Evolutionary conservation across 257 asterid genomes (phyloP).

Genomic region (Craterostigma plantagineum): DNA sequence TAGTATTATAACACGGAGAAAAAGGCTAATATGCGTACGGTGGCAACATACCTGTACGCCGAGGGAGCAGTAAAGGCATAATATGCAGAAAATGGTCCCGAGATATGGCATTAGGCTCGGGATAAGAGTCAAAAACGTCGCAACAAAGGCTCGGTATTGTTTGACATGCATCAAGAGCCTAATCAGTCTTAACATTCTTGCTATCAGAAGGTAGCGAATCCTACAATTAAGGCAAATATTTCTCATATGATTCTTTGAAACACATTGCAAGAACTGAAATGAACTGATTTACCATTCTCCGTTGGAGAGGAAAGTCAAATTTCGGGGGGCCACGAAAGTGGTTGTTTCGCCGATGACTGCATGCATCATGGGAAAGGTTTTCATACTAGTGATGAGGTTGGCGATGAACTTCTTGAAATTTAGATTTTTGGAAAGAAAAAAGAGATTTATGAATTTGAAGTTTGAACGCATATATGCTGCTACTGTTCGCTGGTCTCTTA

Average conservation of each 20-base stretch:
- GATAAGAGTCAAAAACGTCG: constrained; percentile 79
- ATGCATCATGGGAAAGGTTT: constrained; percentile 12
- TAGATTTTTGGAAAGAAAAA: background rate
- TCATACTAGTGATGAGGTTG: no score
- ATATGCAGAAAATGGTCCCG: constrained; percentile 79
- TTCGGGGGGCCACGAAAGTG: constrained; percentile 57
- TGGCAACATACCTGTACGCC: constrained; percentile 67
- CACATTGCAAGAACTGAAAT: no score
- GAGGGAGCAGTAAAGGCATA: constrained; percentile 86
- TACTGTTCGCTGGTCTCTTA: constrained; percentile 10
- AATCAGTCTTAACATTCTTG: constrained; percentile 83
- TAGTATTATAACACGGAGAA: background rate
- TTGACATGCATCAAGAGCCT: constrained; percentile 85
- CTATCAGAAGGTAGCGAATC: constrained; percentile 96
- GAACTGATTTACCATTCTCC: constrained; percentile 78
- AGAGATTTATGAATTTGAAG: no score
- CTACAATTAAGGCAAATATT: constrained; percentile 17
- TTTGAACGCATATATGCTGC: no score
- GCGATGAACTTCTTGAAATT: background rate
- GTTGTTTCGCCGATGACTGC: constrained; percentile 96
- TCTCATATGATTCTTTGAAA: background rate
- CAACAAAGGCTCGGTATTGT: constrained; percentile 88
- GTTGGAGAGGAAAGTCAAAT: constrained; percentile 64
- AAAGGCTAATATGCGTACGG: background rate
- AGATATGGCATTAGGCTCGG: constrained; percentile 96